Evolutionary conservation across 257 asterid genomes (phyloP).

Genomic region (Voacanga thouarsii): DNA sequence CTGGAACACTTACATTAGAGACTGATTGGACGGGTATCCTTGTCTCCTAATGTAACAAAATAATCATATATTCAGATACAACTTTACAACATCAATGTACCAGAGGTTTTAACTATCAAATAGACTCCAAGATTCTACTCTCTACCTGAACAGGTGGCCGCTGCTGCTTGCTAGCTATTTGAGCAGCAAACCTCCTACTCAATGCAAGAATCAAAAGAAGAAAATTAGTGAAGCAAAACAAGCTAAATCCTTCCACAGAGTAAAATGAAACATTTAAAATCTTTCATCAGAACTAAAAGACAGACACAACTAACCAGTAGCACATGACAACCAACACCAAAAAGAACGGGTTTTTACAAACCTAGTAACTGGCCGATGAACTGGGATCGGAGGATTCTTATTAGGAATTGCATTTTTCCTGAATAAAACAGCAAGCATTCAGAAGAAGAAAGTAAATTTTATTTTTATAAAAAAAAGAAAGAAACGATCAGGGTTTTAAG

Average conservation of each 20-base stretch:
- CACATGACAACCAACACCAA: neutral
- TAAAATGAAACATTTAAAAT: neutral
- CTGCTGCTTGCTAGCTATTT: constrained; percentile 48
- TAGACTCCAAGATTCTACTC: neutral
- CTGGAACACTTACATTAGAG: constrained; percentile 20
- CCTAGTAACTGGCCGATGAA: constrained; percentile 82
- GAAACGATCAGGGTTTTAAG: constrained; percentile 2
- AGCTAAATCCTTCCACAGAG: neutral
- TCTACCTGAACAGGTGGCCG: constrained; percentile 39
- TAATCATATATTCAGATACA: neutral
- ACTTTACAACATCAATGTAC: neutral
- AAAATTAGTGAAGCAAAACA: constrained; percentile 12
- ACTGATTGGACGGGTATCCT: constrained; percentile 31
- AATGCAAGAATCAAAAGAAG: neutral
- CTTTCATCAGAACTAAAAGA: neutral
- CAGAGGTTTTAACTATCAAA: neutral
- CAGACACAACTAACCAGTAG: neutral
- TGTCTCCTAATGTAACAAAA: constrained; percentile 21
- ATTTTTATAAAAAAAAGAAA: neutral
- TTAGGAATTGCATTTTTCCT: constrained; percentile 43
- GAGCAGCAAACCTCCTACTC: constrained; percentile 57
- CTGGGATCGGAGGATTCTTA: constrained; percentile 43
- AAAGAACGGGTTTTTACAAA: constrained; percentile 21
- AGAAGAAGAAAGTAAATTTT: too few relatives aligned
- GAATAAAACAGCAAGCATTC: constrained; percentile 18